phyloP scores from a whole-genome alignment of 257 asterid species.

The Voacanga thouarsii region DNA sequence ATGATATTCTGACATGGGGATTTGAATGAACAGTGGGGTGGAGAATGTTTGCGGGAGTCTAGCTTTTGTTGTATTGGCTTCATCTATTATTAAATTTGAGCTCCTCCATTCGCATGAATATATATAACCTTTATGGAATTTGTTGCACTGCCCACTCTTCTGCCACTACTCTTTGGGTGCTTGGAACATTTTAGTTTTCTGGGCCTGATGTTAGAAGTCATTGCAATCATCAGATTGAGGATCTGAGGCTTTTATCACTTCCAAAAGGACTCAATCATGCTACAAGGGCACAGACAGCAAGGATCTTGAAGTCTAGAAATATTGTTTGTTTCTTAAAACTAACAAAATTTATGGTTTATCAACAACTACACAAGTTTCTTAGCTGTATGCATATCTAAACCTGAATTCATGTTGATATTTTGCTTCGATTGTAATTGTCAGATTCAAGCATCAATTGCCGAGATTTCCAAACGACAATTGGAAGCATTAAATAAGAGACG shows the following conservation, averaged over 20 bases:
- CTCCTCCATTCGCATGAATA: not conserved
- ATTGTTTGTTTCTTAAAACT: not conserved
- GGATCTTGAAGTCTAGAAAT: not conserved
- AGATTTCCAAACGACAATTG: slow-evolving; percentile 35
- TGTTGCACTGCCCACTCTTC: not conserved
- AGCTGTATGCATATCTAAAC: not conserved
- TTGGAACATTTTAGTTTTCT: not conserved
- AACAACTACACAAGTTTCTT: not conserved
- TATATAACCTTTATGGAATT: not conserved
- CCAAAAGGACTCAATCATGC: not conserved
- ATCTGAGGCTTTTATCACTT: not conserved
- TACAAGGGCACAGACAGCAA: not conserved
- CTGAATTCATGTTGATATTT: not conserved
- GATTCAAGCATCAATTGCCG: slow-evolving; percentile 43
- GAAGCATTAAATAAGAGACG: slow-evolving; percentile 41
- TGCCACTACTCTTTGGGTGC: slow-evolving; percentile 6
- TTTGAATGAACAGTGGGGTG: not conserved
- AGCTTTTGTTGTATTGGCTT: not conserved
- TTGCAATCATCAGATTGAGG: not conserved
- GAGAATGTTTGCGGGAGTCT: not conserved
- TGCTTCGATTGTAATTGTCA: slow-evolving; percentile 18
- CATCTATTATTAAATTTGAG: not conserved
- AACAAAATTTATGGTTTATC: not conserved
- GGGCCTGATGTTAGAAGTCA: not conserved
- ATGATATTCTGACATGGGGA: not conserved